phyloP scores from a whole-genome alignment of 2,329 filamentous ascomycete genomes.

The Stagonosporopsis vannaccii region DNA sequence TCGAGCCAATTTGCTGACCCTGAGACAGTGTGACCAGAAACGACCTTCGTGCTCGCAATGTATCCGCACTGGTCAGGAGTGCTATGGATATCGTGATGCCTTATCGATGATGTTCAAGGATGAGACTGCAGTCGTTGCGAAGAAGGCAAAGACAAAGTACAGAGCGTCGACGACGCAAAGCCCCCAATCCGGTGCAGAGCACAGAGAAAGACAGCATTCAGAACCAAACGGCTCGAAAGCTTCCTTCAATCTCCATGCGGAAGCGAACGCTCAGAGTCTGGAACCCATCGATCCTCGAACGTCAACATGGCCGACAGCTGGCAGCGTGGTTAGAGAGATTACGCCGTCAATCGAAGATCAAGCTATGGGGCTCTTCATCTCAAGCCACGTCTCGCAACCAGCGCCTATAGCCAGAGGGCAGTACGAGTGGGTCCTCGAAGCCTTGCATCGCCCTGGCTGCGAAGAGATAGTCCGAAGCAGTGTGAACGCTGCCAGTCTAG shows the following conservation, averaged over 20 bases:
- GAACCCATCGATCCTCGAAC: background rate
- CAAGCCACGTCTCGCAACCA: slow-evolving; percentile 37
- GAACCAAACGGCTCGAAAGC: background rate
- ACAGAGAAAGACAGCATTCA: background rate
- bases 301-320: slow-evolving; percentile 23
- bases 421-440: slow-evolving; percentile 37
- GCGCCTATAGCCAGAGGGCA: slow-evolving; percentile 34
- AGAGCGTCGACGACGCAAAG: slow-evolving; percentile 30
- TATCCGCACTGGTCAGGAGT: slow-evolving; percentile 34
- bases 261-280: background rate
- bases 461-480: slow-evolving; percentile 32
- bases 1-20: background rate
- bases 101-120: slow-evolving; percentile 43
- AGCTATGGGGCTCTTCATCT: slow-evolving; percentile 40
- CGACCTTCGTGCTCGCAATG: slow-evolving; percentile 45
- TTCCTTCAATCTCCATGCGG: background rate
- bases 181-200: background rate
- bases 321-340: slow-evolving; percentile 20
- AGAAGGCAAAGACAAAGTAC: slow-evolving; percentile 35
- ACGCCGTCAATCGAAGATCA: slow-evolving; percentile 38
- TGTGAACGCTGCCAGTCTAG: slow-evolving; percentile 34
- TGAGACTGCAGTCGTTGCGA: slow-evolving; percentile 37
- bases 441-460: slow-evolving; percentile 26
- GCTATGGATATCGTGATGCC: slow-evolving; percentile 43
- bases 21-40: slow-evolving; percentile 40